Percentiles rank a stretch among this genome's conserved stretches.
These are phyloP conservation scores for Thermomucor indicae-seudaticae DNA, from an alignment of 371 early-diverging fungal species.

Conservation along the genomic window DNA sequence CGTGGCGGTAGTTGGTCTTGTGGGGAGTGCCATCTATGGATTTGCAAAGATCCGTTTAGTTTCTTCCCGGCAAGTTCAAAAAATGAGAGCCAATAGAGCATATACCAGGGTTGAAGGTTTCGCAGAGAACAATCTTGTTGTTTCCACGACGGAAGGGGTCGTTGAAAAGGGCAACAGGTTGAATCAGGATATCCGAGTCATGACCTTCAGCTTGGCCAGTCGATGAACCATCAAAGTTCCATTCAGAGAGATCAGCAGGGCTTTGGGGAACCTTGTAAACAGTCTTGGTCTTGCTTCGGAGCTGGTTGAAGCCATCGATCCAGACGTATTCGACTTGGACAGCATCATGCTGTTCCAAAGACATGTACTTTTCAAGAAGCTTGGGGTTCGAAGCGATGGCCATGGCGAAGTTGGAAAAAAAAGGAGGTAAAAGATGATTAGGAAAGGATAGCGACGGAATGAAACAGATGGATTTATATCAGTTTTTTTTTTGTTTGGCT, in stretches of 20 bases:
- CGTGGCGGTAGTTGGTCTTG: slow-evolving; percentile 41
- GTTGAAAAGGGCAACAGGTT: slow-evolving; percentile 46
- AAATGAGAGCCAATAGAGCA: neutral
- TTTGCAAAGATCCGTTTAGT: neutral
- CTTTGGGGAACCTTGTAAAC: slow-evolving; percentile 28
- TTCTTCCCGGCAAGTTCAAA: neutral
- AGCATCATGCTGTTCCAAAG: slow-evolving; percentile 33
- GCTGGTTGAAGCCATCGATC: slow-evolving; percentile 38
- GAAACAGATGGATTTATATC: neutral
- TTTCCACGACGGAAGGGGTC: slow-evolving; percentile 54
- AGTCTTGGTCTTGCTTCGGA: slow-evolving; percentile 41
- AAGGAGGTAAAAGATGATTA: neutral
- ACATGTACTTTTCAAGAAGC: slow-evolving; percentile 36
- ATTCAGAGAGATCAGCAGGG: slow-evolving; percentile 41
- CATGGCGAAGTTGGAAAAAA: slow-evolving; percentile 8
- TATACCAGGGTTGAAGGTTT: slow-evolving; percentile 27
- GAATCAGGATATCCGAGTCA: slow-evolving; percentile 30
- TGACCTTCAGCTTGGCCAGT: slow-evolving; percentile 39
- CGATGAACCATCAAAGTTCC: slow-evolving; percentile 53
- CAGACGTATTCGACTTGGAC: slow-evolving; percentile 49
- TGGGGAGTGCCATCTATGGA: slow-evolving; percentile 44
- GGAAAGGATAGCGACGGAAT: neutral
- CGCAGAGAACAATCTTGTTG: slow-evolving; percentile 48
- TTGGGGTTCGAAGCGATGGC: slow-evolving; percentile 22
- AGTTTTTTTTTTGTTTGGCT: neutral